phyloP scores from a whole-genome alignment of 2,329 filamentous ascomycete genomes.

The Epichloe baconii region DNA sequence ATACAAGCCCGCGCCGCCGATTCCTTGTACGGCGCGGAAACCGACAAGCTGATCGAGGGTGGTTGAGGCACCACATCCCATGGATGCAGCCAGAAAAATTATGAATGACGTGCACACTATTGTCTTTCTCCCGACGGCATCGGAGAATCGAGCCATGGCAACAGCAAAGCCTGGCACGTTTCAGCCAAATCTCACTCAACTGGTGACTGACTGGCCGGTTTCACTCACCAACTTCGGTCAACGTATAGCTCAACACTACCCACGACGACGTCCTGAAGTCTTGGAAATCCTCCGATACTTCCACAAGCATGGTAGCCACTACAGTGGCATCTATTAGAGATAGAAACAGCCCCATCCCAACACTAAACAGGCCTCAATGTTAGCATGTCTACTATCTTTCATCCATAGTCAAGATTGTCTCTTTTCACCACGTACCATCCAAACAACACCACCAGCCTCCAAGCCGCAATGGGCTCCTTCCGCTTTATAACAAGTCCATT shows the following conservation, averaged over 20 bases:
- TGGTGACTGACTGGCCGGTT: not conserved
- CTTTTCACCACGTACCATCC: conserved; percentile 3
- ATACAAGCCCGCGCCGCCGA: conserved; percentile 34
- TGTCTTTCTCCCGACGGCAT: conserved; percentile 37
- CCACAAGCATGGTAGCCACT: conserved; percentile 42
- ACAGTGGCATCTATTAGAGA: conserved; percentile 46
- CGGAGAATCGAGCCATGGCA: conserved; percentile 38
- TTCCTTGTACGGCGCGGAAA: conserved; percentile 35
- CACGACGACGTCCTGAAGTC: conserved; percentile 34
- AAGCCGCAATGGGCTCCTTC: conserved; percentile 9
- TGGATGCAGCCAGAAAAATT: conserved; percentile 43
- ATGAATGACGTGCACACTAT: conserved; percentile 37
- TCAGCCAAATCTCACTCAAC: not conserved
- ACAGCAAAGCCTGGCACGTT: conserved; percentile 24
- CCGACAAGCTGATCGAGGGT: conserved; percentile 30
- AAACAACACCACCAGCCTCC: conserved; percentile 8
- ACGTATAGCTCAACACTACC: conserved; percentile 41
- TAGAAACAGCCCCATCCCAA: conserved; percentile 40
- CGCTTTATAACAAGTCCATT: conserved; percentile 5
- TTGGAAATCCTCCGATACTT: conserved; percentile 39
- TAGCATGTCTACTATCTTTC: not conserved
- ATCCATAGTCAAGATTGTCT: not conserved
- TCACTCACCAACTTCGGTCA: conserved; percentile 39
- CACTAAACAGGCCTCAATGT: conserved; percentile 17
- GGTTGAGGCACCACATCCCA: conserved; percentile 33